Base-by-base conservation (phyloP, 1,284 basidiomycete genomes). In the Neolentinus lepideus region DNA sequence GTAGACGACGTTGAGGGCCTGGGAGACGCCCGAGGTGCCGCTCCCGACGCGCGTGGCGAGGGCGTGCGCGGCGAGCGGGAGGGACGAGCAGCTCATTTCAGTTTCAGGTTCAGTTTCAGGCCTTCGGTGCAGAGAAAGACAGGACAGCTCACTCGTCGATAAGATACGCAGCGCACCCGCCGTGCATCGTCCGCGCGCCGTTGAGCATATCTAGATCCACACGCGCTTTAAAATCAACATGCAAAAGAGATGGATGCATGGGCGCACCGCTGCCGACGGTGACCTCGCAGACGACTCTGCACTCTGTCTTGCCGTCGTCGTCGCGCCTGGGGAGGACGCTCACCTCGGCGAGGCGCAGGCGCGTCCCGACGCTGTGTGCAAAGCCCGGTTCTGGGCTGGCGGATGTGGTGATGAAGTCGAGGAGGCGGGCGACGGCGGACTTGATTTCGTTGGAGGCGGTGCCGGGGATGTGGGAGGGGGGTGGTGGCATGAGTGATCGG, bases 281-380 rank as follows among this genome's bases (percentile, higher is more conserved):
- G 25, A 55, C 19, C 48, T 58, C 57, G 36, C 54, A 55, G 3
- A 58, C 57, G 3, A 58, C 53, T 24, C 27, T 52, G 16, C 35
- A 45, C 50, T 58, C 57, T 21, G 14, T 27, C 33, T 54, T 58
- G 14, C n/a, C 22, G 6, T 47, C 26, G 25, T 55, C 57, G 6
- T 55, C 54, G 22, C 38, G 22, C 8, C 36, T 58, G n/a, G 11
- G 12, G 9, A 31, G n/a, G 11, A 58, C 24, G 26, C 26, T 36
- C 11, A 58, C 57, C 45, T 58, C 47, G 9, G 24, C 25, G 9
- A 50, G 27, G 4, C 12, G 6, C 47, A 50, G 27, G 6, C 47
- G 8, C 47, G 9, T 50, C 47, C 47, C 47, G 24, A 46, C 16
- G 29, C 6, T 12, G 12, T 31, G 6, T 6, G n/a, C 43, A 19